Evolutionary conservation across 495 filamentous ascomycete genomes (phyloP), one percentile per base, ranked within the genome.

Genomic region (Sphaerosporella brunnea): DNA sequence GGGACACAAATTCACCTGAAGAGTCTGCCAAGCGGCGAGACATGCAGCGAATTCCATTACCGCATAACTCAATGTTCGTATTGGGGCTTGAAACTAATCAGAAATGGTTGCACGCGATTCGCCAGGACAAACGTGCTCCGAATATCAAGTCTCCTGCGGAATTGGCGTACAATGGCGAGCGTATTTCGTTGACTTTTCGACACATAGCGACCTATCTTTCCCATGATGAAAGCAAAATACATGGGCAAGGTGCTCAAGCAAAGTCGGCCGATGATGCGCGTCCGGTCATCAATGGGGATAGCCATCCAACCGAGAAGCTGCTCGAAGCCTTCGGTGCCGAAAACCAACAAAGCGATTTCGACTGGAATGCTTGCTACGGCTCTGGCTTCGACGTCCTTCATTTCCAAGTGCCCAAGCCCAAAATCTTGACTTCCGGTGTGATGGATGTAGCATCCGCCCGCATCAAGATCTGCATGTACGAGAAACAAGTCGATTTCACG

Each of bases 141-240:
- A 62, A 64, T 1, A 74, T 81, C 37, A 85, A 87, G 58, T 65
- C 76, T 0, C 50, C 66, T 0, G 76, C 74, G 13, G 90, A 96
- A 60, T 69, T 75, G 26, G 77, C 82, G 1, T 80, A 72, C 55
- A 65, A 65, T 2, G 84, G 86, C 2, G 75, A 78, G 44, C 78
- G 90, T 4, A 94, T 99, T 59, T 87, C 81, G 9, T 72, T 99
- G 36, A 99, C 90, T 3, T 99, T 99, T 60, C 73, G 90, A 8
- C 70, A 77, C 34, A 95, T 99, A 52, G 84, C 76, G 0, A 99
- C 90, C 0, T 94, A 80, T 58, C 64, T 93, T 8, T 64, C 79
- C 49, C 64, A 69, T 5, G 63, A 74, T 9, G 68, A 74, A 16
- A 63, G 66, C 28, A 63, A 58, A 11, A 93, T 99, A 51, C 96